These are phyloP conservation scores for Sporobolomyces phaffii DNA, from an alignment of 768 basidiomycete genomes.

Conservation along the genomic window DNA sequence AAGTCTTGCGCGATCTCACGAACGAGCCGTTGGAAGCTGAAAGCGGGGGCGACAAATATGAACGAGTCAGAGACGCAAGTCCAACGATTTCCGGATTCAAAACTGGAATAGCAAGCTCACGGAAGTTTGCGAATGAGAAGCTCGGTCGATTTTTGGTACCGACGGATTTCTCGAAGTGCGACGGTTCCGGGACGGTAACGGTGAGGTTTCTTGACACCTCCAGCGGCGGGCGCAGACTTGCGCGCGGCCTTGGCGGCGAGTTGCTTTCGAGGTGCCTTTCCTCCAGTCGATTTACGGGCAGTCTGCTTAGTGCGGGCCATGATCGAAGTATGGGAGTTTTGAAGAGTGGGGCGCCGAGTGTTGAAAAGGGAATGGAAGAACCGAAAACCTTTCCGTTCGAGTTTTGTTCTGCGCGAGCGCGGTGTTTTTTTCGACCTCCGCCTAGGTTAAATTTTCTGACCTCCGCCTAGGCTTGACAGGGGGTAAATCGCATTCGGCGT, in stretches of 20 bases:
- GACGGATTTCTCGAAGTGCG: slow-evolving; percentile 87
- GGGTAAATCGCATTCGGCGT: too few species aligned
- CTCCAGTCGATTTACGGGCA: slow-evolving; percentile 98
- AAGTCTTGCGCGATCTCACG: slow-evolving; percentile 76
- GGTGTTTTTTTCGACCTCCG: background rate
- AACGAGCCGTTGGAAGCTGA: slow-evolving; percentile 64
- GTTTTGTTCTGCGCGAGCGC: background rate
- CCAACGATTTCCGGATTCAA: slow-evolving; percentile 50
- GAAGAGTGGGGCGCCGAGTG: too few species aligned
- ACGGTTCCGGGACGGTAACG: slow-evolving; percentile 61
- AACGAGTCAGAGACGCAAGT: slow-evolving; percentile 45
- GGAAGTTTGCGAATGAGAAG: slow-evolving; percentile 76
- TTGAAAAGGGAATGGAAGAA: too few species aligned
- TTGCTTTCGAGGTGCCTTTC: slow-evolving; percentile 77
- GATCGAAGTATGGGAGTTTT: too few species aligned
- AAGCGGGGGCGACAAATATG: background rate
- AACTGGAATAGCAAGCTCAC: slow-evolving; percentile 50
- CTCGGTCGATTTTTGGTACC: slow-evolving; percentile 48
- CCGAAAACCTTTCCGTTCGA: too few species aligned
- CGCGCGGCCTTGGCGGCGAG: slow-evolving; percentile 92
- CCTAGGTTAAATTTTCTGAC: background rate
- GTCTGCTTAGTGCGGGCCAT: slow-evolving; percentile 60
- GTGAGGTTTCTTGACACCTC: slow-evolving; percentile 63
- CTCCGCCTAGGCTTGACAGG: background rate
- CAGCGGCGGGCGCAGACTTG: slow-evolving; percentile 74